Conservation (phyloP, 352 stramenopile species). For the Pythium biforme region DNA sequence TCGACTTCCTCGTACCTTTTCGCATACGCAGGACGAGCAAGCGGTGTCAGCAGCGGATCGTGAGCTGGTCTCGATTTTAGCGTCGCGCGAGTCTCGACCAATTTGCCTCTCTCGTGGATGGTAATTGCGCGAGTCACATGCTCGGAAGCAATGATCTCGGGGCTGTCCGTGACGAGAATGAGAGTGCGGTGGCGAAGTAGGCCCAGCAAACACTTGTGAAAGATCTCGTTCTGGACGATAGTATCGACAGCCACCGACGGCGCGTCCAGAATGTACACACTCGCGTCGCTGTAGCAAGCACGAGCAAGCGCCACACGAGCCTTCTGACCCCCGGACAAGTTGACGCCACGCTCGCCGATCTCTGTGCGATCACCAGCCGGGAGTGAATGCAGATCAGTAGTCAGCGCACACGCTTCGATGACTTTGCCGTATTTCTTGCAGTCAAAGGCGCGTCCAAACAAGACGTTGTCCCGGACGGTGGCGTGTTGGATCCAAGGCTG, state of each 20-base stretch:
- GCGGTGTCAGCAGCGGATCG: not conserved
- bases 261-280: conserved; percentile 86
- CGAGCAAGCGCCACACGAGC: conserved; percentile 47
- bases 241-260: conserved; percentile 87
- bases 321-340: conserved; percentile 56
- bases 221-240: conserved; percentile 88
- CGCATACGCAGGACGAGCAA: not conserved
- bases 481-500: conserved; percentile 82
- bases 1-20: not conserved
- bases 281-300: conserved; percentile 47
- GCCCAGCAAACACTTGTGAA: conserved; percentile 31
- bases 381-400: conserved; percentile 45
- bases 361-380: conserved; percentile 65
- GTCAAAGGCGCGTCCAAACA: conserved; percentile 73
- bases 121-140: not conserved
- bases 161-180: conserved; percentile 15
- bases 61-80: not conserved
- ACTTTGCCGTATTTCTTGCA: conserved; percentile 36
- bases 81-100: not conserved
- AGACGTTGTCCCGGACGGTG: conserved; percentile 72
- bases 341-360: conserved; percentile 52
- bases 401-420: conserved; percentile 46
- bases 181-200: conserved; percentile 15
- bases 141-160: conserved; percentile 16
- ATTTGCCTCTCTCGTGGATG: not conserved